phyloP scores from a whole-genome alignment of 495 filamentous ascomycete genomes.

The Apiosordaria backusii region DNA sequence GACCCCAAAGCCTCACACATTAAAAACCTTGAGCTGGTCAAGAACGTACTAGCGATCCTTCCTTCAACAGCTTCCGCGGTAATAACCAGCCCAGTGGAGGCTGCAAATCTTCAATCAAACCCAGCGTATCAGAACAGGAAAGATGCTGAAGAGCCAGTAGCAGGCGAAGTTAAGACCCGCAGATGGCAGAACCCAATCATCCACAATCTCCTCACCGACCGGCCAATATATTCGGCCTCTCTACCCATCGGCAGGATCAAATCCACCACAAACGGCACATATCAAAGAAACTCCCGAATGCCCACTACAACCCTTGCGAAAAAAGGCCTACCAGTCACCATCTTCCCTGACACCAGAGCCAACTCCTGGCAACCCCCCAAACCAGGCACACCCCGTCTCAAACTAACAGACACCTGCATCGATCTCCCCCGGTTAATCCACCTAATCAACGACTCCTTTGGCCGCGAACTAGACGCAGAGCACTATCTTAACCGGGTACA shows the following conservation, averaged over 20 bases:
- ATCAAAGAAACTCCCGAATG: constrained; percentile 19
- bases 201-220: constrained; percentile 94
- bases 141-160: constrained; percentile 40
- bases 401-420: constrained; percentile 72
- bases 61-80: constrained; percentile 81
- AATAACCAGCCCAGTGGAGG: constrained; percentile 80
- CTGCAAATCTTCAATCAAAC: neutral
- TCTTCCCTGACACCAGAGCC: constrained; percentile 66
- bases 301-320: constrained; percentile 79
- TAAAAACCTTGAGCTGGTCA: constrained; percentile 70
- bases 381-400: constrained; percentile 49
- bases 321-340: constrained; percentile 81
- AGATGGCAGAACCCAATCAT: constrained; percentile 86
- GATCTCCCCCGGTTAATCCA: constrained; percentile 77
- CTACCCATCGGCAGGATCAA: constrained; percentile 63
- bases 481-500: constrained; percentile 78
- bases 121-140: constrained; percentile 39
- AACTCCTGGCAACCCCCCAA: constrained; percentile 63
- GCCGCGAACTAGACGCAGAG: constrained; percentile 73
- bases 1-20: constrained; percentile 44
- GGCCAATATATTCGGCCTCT: constrained; percentile 86
- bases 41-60: constrained; percentile 66
- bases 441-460: constrained; percentile 93
- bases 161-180: constrained; percentile 68
- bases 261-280: constrained; percentile 21